phyloP scores from a whole-genome alignment of 306 rosid species.

The Betula pendula region DNA sequence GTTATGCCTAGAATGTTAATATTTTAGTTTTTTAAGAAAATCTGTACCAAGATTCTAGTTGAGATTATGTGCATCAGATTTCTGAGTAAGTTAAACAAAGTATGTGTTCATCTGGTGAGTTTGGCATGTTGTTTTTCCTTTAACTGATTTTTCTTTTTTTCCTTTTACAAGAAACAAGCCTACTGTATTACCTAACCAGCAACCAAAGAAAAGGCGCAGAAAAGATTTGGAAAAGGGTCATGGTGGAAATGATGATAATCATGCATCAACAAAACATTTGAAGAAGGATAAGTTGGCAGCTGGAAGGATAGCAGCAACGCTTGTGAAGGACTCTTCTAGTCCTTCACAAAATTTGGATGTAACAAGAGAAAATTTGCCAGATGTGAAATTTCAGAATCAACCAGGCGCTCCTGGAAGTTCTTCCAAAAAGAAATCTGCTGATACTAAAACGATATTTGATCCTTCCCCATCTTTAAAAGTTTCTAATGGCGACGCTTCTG shows the following conservation, averaged over 20 bases:
- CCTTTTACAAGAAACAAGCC: conserved; percentile 52
- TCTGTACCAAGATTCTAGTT: conserved; percentile 17
- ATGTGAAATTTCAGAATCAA: conserved; percentile 54
- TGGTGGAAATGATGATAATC: conserved; percentile 54
- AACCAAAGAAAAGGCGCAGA: conserved; percentile 91
- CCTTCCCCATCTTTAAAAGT: conserved; percentile 56
- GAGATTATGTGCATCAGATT: conserved; percentile 11
- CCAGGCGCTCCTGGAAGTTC: conserved; percentile 44
- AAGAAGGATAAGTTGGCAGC: conserved; percentile 64
- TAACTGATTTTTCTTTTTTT: conserved; percentile 26
- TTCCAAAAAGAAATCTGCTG: conserved; percentile 62
- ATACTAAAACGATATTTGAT: conserved; percentile 49
- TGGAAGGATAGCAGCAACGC: conserved; percentile 52
- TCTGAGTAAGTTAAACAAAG: conserved; percentile 19
- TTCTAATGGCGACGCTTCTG: conserved; percentile 56
- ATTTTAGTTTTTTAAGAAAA: conserved; percentile 15
- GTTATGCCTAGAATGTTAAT: neutral
- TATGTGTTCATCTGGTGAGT: conserved; percentile 16
- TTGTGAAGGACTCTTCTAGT: conserved; percentile 47
- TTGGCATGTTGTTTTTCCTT: conserved; percentile 8
- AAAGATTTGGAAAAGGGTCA: conserved; percentile 71
- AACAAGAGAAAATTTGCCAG: conserved; percentile 50
- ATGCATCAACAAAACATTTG: conserved; percentile 54
- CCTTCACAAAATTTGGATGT: conserved; percentile 47
- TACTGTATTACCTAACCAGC: conserved; percentile 70